These are phyloP conservation scores for Pythium sp. DNA, from an alignment of 352 stramenopile genomes.

Conservation along the genomic window DNA sequence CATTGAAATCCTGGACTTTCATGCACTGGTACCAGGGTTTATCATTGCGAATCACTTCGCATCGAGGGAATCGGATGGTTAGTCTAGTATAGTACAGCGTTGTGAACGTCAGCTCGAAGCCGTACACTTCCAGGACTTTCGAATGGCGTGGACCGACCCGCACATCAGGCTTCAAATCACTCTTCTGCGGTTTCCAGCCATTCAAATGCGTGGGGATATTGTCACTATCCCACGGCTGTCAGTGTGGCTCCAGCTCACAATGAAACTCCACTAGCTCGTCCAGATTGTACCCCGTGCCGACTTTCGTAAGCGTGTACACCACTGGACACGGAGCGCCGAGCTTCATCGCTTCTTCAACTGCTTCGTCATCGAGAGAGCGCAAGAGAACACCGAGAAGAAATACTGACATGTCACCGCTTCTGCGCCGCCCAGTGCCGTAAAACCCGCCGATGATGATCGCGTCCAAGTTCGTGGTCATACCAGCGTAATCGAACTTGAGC, in stretches of 20 bases:
- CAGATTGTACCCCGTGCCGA: slow-evolving; percentile 82
- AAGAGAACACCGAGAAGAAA: slow-evolving; percentile 75
- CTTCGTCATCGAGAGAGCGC: slow-evolving; percentile 50
- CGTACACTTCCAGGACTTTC: slow-evolving; percentile 83
- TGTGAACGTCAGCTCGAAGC: slow-evolving; percentile 82
- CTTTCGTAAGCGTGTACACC: slow-evolving; percentile 78
- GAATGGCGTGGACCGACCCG: slow-evolving; percentile 83
- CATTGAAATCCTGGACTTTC: slow-evolving; percentile 73
- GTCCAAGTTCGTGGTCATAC: slow-evolving; percentile 82
- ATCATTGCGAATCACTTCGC: slow-evolving; percentile 79
- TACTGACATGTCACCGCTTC: slow-evolving; percentile 79
- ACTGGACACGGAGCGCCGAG: slow-evolving; percentile 45
- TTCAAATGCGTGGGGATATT: slow-evolving; percentile 73
- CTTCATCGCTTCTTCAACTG: slow-evolving; percentile 45
- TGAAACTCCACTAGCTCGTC: slow-evolving; percentile 75
- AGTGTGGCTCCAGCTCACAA: slow-evolving; percentile 74
- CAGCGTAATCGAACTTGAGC: slow-evolving; percentile 84
- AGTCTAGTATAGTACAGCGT: slow-evolving; percentile 78
- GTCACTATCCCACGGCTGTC: slow-evolving; percentile 65
- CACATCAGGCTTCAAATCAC: slow-evolving; percentile 70
- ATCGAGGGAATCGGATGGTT: slow-evolving; percentile 78
- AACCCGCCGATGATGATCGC: slow-evolving; percentile 79
- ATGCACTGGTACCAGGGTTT: slow-evolving; percentile 84
- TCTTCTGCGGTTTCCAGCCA: slow-evolving; percentile 75
- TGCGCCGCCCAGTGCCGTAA: slow-evolving; percentile 71